A percentile compares a stretch with the other conserved stretches of the same genome.
These are phyloP conservation scores for Ehretia macrophylla DNA, from an alignment of 257 asterid genomes.

Conservation along the genomic window DNA sequence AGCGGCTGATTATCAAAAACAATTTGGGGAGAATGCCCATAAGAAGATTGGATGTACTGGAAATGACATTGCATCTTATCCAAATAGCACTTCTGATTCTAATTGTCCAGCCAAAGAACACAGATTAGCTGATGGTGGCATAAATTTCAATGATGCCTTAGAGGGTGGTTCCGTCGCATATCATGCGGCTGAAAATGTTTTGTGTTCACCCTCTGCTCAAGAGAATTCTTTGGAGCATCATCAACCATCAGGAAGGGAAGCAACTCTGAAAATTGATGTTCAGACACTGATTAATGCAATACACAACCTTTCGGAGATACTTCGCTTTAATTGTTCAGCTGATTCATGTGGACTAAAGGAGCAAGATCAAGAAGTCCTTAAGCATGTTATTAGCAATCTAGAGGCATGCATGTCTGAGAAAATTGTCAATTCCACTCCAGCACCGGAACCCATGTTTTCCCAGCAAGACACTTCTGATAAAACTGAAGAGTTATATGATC, in stretches of 20 bases:
- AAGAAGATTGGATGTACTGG: slow-evolving; percentile 29
- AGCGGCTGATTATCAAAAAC: slow-evolving; percentile 25
- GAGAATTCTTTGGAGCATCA: slow-evolving; percentile 43
- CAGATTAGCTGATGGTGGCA: slow-evolving; percentile 20
- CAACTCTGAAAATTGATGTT: slow-evolving; percentile 44
- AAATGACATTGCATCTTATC: slow-evolving; percentile 16
- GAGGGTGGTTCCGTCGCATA: slow-evolving; percentile 69
- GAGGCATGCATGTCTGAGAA: slow-evolving; percentile 45
- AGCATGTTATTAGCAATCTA: slow-evolving; percentile 47
- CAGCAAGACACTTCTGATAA: slow-evolving; percentile 30
- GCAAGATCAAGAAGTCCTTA: slow-evolving; percentile 42
- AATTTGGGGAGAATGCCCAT: slow-evolving; percentile 24
- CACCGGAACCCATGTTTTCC: slow-evolving; percentile 19
- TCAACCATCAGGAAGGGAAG: slow-evolving; percentile 14
- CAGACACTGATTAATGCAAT: slow-evolving; percentile 46
- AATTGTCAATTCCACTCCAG: slow-evolving; percentile 17
- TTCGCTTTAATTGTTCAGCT: slow-evolving; percentile 38
- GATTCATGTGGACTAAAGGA: slow-evolving; percentile 40
- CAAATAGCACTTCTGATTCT: slow-evolving; percentile 26
- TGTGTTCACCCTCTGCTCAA: slow-evolving; percentile 66
- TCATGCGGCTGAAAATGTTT: slow-evolving; percentile 79
- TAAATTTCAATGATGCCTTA: slow-evolving; percentile 39
- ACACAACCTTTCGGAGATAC: slow-evolving; percentile 61
- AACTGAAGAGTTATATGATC: slow-evolving; percentile 23
- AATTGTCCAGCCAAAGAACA: slow-evolving; percentile 28